Percentiles rank a stretch among this genome's conserved stretches.
Conservation (phyloP, 306 rosid species). For the Acacia acuminata region DNA sequence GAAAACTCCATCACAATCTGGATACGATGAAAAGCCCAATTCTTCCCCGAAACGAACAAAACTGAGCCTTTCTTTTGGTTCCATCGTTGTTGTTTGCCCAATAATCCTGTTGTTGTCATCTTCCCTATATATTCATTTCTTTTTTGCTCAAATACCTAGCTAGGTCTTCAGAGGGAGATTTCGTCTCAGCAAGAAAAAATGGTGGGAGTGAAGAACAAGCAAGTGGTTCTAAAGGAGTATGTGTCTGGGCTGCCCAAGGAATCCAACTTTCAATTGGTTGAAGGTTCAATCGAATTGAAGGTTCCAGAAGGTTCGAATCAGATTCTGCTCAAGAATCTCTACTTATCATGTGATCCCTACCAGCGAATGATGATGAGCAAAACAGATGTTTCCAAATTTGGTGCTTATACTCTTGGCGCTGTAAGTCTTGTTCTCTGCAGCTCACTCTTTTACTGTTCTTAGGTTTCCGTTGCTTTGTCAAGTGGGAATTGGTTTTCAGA, state of each 20-base stretch:
- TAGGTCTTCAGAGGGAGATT: not conserved
- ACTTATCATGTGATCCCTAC: conserved; percentile 55
- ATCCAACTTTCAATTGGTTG: conserved; percentile 20
- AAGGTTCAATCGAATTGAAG: conserved; percentile 3
- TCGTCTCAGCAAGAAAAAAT: not conserved
- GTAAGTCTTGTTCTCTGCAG: conserved; percentile 8
- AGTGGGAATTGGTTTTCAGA: not conserved
- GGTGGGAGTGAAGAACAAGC: conserved; percentile 27
- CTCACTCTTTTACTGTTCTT: not conserved
- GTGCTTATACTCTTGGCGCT: conserved; percentile 22
- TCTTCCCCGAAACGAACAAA: not conserved
- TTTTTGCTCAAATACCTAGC: not conserved
- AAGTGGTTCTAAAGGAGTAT: conserved; percentile 30
- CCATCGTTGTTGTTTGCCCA: too few relatives aligned
- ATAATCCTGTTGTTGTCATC: not conserved
- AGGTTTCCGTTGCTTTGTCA: not conserved
- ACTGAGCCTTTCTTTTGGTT: too few relatives aligned
- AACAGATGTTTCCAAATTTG: not conserved
- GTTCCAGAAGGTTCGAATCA: conserved; percentile 28
- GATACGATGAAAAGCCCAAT: not conserved
- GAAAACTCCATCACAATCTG: not conserved
- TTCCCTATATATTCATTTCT: not conserved
- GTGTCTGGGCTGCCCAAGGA: conserved; percentile 29
- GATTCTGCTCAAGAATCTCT: conserved; percentile 49
- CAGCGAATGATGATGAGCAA: not conserved